A percentile compares a stretch with the other conserved stretches of the same genome.
Conservation (phyloP, 2,329 filamentous ascomycete species). For the Colletotrichum liriopes region DNA sequence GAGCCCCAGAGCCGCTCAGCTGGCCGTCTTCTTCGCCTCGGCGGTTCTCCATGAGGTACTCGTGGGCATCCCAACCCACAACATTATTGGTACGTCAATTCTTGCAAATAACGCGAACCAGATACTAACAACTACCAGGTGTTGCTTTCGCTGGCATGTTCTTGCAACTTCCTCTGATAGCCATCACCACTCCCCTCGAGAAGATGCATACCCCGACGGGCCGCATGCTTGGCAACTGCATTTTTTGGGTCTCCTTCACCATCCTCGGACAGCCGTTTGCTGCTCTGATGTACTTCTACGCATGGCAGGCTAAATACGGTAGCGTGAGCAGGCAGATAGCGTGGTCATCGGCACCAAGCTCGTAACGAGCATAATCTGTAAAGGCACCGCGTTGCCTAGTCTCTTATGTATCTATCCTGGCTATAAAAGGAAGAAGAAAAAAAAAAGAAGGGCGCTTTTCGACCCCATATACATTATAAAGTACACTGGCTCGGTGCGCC, state of each 20-base stretch:
- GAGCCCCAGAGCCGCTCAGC: conserved; percentile 78
- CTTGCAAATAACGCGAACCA: background rate
- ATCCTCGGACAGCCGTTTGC: conserved; percentile 95
- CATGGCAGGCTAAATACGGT: conserved; percentile 98
- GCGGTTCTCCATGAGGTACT: conserved; percentile 92
- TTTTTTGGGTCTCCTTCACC: conserved; percentile 98
- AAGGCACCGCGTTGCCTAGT: background rate
- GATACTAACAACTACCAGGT: conserved; percentile 63
- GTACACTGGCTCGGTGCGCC: background rate
- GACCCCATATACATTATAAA: background rate
- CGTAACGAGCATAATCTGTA: conserved; percentile 3
- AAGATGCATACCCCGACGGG: conserved; percentile 83
- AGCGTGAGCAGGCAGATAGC: conserved; percentile 73
- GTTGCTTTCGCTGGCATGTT: conserved; percentile 97
- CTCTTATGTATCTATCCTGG: conserved; percentile 7
- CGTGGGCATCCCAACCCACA: conserved; percentile 95
- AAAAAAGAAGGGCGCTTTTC: conserved; percentile 4
- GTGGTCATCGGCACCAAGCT: conserved; percentile 11
- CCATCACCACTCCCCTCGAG: conserved; percentile 83
- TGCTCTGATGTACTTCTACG: conserved; percentile 95
- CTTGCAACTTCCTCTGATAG: conserved; percentile 90
- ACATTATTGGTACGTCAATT: conserved; percentile 79
- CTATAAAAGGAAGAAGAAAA: background rate
- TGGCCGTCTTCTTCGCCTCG: conserved; percentile 89
- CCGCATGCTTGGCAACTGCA: conserved; percentile 88